Evolutionary conservation across 2,329 filamentous ascomycete genomes (phyloP).

Genomic region (Phialemonium atrogriseum): DNA sequence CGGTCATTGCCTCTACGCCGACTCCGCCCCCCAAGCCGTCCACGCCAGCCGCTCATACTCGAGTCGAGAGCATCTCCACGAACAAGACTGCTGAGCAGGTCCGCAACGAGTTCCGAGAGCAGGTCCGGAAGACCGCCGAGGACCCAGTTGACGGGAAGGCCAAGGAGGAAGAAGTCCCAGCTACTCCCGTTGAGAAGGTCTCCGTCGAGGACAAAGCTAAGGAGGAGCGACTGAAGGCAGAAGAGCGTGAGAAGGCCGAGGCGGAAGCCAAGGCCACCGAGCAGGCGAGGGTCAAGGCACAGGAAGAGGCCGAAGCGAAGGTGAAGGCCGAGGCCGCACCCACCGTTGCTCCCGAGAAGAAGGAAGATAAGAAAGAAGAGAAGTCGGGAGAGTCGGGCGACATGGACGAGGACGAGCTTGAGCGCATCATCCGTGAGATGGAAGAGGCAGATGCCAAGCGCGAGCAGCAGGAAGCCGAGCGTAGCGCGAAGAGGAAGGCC

Average conservation of each 20-base stretch:
- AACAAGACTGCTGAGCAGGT: constrained; percentile 43
- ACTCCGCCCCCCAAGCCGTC: constrained; percentile 73
- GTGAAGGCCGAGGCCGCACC: constrained; percentile 20
- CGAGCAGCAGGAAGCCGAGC: constrained; percentile 38
- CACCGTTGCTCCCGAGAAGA: constrained; percentile 17
- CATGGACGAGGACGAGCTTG: constrained; percentile 41
- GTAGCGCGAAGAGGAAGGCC: constrained; percentile 27
- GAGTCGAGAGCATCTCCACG: constrained; percentile 59
- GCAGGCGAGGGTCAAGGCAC: constrained; percentile 19
- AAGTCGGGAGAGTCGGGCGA: constrained; percentile 20
- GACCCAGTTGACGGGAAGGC: constrained; percentile 17
- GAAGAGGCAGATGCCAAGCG: constrained; percentile 45
- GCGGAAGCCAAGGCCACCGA: constrained; percentile 16
- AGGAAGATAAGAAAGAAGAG: constrained; percentile 17
- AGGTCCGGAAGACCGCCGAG: constrained; percentile 55
- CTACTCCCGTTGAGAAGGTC: background rate
- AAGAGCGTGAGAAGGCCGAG: constrained; percentile 19
- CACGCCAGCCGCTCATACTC: constrained; percentile 59
- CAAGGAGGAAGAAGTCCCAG: constrained; percentile 17
- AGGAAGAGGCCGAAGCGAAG: constrained; percentile 24
- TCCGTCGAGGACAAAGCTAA: constrained; percentile 18
- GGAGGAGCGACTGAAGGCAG: constrained; percentile 16
- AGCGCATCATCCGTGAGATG: constrained; percentile 55
- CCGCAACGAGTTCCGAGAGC: constrained; percentile 28
- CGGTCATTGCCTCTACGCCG: constrained; percentile 64